Percentiles rank a stretch among this genome's conserved stretches.
These are phyloP conservation scores for Zygosaccharomyces rouxii DNA, from an alignment of 805 yeast species.

Conservation along the genomic window DNA sequence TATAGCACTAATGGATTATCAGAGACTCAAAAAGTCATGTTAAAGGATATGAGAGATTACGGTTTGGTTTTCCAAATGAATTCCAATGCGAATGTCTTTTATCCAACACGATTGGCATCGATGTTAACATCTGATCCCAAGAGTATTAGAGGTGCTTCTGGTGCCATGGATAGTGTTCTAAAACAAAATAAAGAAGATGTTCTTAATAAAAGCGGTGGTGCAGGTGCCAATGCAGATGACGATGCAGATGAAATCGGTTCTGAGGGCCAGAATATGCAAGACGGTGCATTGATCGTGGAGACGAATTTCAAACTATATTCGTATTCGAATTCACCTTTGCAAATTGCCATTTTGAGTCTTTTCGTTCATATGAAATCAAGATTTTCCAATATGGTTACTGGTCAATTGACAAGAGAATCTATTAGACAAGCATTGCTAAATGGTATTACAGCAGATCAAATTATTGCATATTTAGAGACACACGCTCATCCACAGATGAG, in stretches of 20 bases:
- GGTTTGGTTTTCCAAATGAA: conserved; percentile 77
- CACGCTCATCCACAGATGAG: conserved; percentile 95
- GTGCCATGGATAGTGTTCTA: conserved; percentile 68
- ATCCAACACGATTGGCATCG: conserved; percentile 88
- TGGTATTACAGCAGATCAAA: conserved; percentile 94
- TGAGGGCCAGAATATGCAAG: conserved; percentile 24
- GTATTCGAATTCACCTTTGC: conserved; percentile 89
- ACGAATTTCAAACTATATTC: conserved; percentile 93
- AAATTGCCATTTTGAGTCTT: conserved; percentile 84
- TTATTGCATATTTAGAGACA: conserved; percentile 78
- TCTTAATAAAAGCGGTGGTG: conserved; percentile 13
- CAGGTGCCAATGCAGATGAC: conserved; percentile 18
- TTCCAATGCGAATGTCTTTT: conserved; percentile 59
- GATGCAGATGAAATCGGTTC: conserved; percentile 31
- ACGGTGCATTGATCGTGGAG: conserved; percentile 81
- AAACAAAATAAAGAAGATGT: conserved; percentile 29
- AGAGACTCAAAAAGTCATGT: conserved; percentile 77
- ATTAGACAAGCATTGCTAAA: conserved; percentile 75
- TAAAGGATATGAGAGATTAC: conserved; percentile 85
- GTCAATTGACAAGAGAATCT: conserved; percentile 89
- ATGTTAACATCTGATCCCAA: conserved; percentile 82
- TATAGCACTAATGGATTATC: conserved; percentile 68
- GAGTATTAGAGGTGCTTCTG: conserved; percentile 65
- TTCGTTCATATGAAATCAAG: conserved; percentile 83
- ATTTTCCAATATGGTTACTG: conserved; percentile 88